A percentile compares a stretch with the other conserved stretches of the same genome.
These are phyloP conservation scores for Blastomyces gilchristii DNA, from an alignment of 2,329 filamentous ascomycete genomes.

Conservation along the genomic window DNA sequence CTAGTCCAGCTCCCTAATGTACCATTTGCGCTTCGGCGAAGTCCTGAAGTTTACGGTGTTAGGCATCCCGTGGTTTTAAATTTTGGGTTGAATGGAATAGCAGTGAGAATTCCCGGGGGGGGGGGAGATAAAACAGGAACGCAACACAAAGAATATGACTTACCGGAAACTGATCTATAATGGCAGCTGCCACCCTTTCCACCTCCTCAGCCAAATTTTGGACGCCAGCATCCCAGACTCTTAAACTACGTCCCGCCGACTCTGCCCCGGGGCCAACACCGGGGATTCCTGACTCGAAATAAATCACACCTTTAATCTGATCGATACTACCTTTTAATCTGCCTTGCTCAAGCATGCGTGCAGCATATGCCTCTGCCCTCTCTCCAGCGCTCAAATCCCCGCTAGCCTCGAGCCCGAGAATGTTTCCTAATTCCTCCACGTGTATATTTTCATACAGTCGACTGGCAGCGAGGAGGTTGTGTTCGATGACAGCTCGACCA, in stretches of 20 bases:
- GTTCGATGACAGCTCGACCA: constrained; percentile 86
- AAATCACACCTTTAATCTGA: constrained; percentile 80
- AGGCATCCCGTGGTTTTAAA: background rate
- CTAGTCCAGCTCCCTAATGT: constrained; percentile 18
- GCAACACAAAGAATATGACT: constrained; percentile 21
- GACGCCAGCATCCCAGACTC: constrained; percentile 83
- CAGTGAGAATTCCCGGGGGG: background rate
- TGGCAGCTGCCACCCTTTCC: constrained; percentile 69
- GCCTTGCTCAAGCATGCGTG: constrained; percentile 91
- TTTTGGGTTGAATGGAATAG: background rate
- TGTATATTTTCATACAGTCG: constrained; percentile 67
- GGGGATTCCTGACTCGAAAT: constrained; percentile 64
- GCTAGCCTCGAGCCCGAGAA: constrained; percentile 59
- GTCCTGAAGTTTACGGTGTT: constrained; percentile 19
- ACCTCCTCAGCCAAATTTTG: constrained; percentile 80
- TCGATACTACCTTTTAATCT: constrained; percentile 82
- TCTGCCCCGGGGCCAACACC: constrained; percentile 52
- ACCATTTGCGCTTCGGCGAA: constrained; percentile 29
- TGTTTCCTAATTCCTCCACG: constrained; percentile 61
- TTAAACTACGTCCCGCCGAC: constrained; percentile 58
- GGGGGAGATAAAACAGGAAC: background rate
- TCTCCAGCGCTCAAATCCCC: constrained; percentile 45
- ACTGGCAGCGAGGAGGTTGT: constrained; percentile 83
- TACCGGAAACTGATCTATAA: constrained; percentile 72
- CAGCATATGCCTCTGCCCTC: constrained; percentile 82